phyloP scores from a whole-genome alignment of 208 protist species.

The Leishmania turanica region DNA sequence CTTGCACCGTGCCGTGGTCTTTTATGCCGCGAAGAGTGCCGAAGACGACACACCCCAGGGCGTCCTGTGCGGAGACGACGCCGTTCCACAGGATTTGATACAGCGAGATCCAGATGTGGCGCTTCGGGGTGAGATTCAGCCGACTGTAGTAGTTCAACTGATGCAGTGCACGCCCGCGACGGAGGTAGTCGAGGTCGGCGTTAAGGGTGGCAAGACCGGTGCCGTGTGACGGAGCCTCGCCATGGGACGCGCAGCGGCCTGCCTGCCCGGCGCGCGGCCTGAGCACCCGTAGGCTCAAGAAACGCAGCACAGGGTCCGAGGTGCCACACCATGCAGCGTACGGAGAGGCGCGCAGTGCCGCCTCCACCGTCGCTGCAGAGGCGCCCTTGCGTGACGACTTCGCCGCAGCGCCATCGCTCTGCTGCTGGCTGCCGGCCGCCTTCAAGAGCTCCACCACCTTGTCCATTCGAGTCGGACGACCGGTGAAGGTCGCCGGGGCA shows the following conservation, averaged over 20 bases:
- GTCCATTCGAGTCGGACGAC: slow-evolving; percentile 47
- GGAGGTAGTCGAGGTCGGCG: slow-evolving; percentile 71
- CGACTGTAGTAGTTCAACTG: slow-evolving; percentile 83
- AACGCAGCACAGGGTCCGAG: slow-evolving; percentile 11
- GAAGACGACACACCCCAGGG: slow-evolving; percentile 57
- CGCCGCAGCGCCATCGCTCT: background rate
- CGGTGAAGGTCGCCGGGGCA: slow-evolving; percentile 35
- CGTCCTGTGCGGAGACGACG: slow-evolving; percentile 56
- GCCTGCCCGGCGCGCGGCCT: slow-evolving; percentile 5
- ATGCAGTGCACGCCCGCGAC: slow-evolving; percentile 52
- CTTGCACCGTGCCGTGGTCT: slow-evolving; percentile 27
- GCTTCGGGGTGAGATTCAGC: slow-evolving; percentile 77
- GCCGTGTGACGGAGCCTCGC: slow-evolving; percentile 1
- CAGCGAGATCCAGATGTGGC: slow-evolving; percentile 59
- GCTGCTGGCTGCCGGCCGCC: background rate
- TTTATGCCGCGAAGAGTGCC: slow-evolving; percentile 39
- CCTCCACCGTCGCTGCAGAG: slow-evolving; percentile 3
- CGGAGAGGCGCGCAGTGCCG: slow-evolving; percentile 18
- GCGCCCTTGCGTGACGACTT: background rate
- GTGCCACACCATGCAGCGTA: slow-evolving; percentile 21
- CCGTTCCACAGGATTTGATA: slow-evolving; percentile 75
- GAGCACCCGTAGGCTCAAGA: slow-evolving; percentile 7
- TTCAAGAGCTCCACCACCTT: slow-evolving; percentile 31
- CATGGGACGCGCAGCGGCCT: background rate
- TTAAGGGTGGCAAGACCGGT: slow-evolving; percentile 40